Base-by-base conservation (phyloP, 306 rosid species). In the Inga leiocalycina region DNA sequence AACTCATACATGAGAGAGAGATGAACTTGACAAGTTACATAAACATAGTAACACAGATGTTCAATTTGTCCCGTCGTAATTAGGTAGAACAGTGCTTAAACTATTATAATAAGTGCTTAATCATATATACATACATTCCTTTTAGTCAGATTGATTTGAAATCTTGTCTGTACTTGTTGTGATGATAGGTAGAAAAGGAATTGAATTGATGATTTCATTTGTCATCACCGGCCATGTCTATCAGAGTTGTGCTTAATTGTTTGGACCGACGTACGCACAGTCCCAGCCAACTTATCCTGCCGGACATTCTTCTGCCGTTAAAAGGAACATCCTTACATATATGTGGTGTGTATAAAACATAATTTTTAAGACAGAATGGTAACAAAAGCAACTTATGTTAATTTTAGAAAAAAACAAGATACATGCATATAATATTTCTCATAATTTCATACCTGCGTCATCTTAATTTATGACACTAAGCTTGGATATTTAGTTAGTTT, bases 51-150 rank as follows among this genome's bases (percentile, higher is more conserved):
- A 59, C 13, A 70, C 81, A 59, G 81, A 76, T 71, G 66, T 62
- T 48, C 46, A 79, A 27, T 78, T 92, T 92, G 91, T 87, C 89
- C 75, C 64, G 8, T 79, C 74, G 66, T 86, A 45, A 37, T 80
- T 87, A 66, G 92, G 94, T 84, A 81, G 45, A 87, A 89, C 81
- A 89, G 90, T 84, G 49, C 13, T 27, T 12, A 51, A 76, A 73
- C 79, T 84, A 64, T 24, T 34, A 70, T 75, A 57, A 34, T 64
- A 64, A 72, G n/a, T 24, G 20, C 12, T 79, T 52, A 35, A 79
- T 66, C 14, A 71, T 11, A n/a, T 12, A 80, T 12, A 80, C 14
- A 20, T 71, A 68, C 49, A 77, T 22, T 56, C 43, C 37, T 57
- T 65, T 54, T 41, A 3, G 37, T 68, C 67, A 77, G 3, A 35